Conservation (phyloP, 2,329 filamentous ascomycete genomes). For the Aphanocladium album region DNA sequence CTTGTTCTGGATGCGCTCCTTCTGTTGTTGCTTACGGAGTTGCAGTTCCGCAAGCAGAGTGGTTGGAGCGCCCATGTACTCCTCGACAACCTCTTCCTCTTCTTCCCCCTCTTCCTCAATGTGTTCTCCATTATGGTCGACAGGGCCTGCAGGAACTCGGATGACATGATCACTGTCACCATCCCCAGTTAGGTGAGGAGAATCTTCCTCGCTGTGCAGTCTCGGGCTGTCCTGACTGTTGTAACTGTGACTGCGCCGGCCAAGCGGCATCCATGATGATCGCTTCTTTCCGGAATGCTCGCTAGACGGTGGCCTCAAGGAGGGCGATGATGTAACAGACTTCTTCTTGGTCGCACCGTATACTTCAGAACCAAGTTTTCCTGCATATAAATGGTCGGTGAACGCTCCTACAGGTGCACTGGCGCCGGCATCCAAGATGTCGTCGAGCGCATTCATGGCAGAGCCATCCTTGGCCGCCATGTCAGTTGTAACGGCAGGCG, state of each 20-base stretch:
- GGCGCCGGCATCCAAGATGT: constrained; percentile 84
- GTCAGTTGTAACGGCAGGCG: constrained; percentile 48
- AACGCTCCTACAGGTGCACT: constrained; percentile 86
- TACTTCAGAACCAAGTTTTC: constrained; percentile 67
- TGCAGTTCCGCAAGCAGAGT: constrained; percentile 91
- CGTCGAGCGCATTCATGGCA: constrained; percentile 82
- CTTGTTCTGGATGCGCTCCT: constrained; percentile 61
- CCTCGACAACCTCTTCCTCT: constrained; percentile 41
- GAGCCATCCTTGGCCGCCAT: constrained; percentile 69
- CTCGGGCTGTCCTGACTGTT: constrained; percentile 25
- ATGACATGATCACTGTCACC: constrained; percentile 17
- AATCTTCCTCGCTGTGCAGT: constrained; percentile 12
- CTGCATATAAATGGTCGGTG: constrained; percentile 80
- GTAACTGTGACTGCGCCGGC: constrained; percentile 32
- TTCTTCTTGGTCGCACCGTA: constrained; percentile 59
- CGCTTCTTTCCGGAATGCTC: constrained; percentile 39
- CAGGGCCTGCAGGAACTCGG: constrained; percentile 2
- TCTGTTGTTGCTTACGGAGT: constrained; percentile 83
- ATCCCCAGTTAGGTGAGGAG: background rate
- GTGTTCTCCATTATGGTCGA: constrained; percentile 19
- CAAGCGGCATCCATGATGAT: constrained; percentile 45
- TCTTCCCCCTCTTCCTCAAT: constrained; percentile 39
- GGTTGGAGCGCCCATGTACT: constrained; percentile 69
- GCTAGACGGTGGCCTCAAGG: constrained; percentile 20
- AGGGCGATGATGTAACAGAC: constrained; percentile 25